Base-by-base conservation (phyloP, 1,284 basidiomycete genomes). In the Cryptococcus jaspeensis region DNA sequence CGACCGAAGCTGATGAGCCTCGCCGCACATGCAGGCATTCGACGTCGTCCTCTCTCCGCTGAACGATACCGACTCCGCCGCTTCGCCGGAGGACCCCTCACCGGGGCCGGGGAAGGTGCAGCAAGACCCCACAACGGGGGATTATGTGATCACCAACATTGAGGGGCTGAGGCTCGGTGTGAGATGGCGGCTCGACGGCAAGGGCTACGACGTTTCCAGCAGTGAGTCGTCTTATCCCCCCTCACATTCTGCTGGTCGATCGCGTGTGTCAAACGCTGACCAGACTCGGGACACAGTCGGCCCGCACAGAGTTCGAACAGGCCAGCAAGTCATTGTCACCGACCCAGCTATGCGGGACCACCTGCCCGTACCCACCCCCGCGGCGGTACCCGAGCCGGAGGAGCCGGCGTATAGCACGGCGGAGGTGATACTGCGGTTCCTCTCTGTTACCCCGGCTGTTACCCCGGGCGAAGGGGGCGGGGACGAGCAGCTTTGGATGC, bases 181-280 rank as follows among this genome's bases (percentile, higher is more conserved):
- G 20, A 85, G 89, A 22, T 87, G 84, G 67, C 82, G 89, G 23
- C 73, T 92, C 48, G 91, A 93, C 67, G 87, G 87, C n/a, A 84
- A 81, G 64, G 91, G 91, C 4, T 94, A 91, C 67, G 90, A 93
- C 66, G 83, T 94, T 42, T 82, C 87, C 18, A 89, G 85, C 79
- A 80, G 90, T 92, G 65, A 67, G 88, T 73, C n/a, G 28, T 46
- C 38, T 22, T 40, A n/a, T n/a, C n/a, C n/a, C 47, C 39, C 46
- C 16, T 28, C 43, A 41, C 52, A 43, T 43, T 35, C 20, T 50
- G n/a, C 53, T 18, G 25, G n/a, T 44, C 20, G n/a, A 38, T 22
- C 36, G 28, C 11, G 38, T 32, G n/a, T 44, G 9, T 2, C 38
- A 16, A 16, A 43, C 25, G 32, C 55, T 55, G n/a, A 45, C 36